phyloP scores from a whole-genome alignment of 345 rosid species.

The Hypericum androsaemum region DNA sequence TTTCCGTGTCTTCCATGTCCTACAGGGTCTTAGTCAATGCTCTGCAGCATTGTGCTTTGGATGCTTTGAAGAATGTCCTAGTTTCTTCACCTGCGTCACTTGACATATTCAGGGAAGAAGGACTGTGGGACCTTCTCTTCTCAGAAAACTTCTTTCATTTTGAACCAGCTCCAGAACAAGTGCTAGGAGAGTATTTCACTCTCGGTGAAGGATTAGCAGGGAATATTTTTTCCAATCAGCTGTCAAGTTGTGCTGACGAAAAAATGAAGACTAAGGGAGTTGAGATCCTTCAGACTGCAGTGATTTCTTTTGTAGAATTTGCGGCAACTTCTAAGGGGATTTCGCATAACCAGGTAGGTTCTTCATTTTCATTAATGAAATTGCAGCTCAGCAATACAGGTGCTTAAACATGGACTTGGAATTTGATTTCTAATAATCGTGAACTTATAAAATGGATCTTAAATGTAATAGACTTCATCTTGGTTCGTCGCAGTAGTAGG shows the following conservation, averaged over 20 bases:
- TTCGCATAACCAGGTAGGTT: constrained; percentile 50
- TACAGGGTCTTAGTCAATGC: constrained; percentile 40
- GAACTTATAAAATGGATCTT: too few species aligned
- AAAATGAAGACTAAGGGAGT: constrained; percentile 21
- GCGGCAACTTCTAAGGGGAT: constrained; percentile 49
- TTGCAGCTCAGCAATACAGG: neutral
- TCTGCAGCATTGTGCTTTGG: constrained; percentile 45
- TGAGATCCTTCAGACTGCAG: constrained; percentile 47
- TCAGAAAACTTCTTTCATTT: constrained; percentile 62
- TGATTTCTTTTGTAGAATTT: constrained; percentile 50
- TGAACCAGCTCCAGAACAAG: constrained; percentile 29
- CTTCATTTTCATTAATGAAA: constrained; percentile 9
- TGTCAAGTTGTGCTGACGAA: constrained; percentile 14
- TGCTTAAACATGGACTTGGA: constrained; percentile 6
- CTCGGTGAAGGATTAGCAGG: constrained; percentile 12
- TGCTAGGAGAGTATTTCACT: constrained; percentile 20
- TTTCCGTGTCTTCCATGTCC: constrained; percentile 3
- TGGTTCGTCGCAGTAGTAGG: too few species aligned
- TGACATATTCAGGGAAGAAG: constrained; percentile 49
- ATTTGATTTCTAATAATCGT: constrained; percentile 6
- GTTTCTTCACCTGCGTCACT: constrained; percentile 38
- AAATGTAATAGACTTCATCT: too few species aligned
- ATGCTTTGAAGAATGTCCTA: constrained; percentile 45
- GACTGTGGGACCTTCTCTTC: constrained; percentile 67
- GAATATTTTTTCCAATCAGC: constrained; percentile 19